phyloP scores from a whole-genome alignment of 768 basidiomycete species.

The Gautieria morchelliformis region DNA sequence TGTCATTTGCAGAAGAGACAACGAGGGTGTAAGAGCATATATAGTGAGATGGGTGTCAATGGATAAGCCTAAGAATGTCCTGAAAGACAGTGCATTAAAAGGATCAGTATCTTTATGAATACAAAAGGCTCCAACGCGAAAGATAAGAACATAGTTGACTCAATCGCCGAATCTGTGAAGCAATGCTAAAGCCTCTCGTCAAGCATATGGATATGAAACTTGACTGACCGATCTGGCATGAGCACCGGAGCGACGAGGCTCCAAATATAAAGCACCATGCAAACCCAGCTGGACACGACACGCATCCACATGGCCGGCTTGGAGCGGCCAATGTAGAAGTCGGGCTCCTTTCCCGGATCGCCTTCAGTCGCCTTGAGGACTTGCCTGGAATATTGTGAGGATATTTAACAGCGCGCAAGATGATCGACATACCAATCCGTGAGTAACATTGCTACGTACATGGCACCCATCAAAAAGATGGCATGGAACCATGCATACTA shows the following conservation, averaged over 20 bases:
- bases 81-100: not conserved
- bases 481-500: conserved; percentile 99
- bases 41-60: no score
- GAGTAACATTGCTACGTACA: conserved; percentile 96
- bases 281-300: conserved; percentile 92
- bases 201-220: not conserved
- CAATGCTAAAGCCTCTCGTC: not conserved
- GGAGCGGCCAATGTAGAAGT: conserved; percentile 89
- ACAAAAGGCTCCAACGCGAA: not conserved
- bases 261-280: conserved; percentile 79
- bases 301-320: conserved; percentile 99
- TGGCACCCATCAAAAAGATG: conserved; percentile 90
- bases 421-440: conserved; percentile 79
- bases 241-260: conserved; percentile 80
- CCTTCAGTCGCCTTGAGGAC: conserved; percentile 44
- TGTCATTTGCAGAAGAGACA: no score
- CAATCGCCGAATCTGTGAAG: not conserved
- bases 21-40: no score
- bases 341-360: conserved; percentile 41
- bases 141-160: not conserved
- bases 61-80: no score
- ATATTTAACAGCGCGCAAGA: not conserved
- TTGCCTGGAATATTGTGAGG: conserved; percentile 43
- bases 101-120: not conserved
- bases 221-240: conserved; percentile 77